Percentiles rank a stretch among this genome's conserved stretches.
Evolutionary conservation across 768 basidiomycete species (phyloP).

Genomic region (Trametes cinnabarina): DNA sequence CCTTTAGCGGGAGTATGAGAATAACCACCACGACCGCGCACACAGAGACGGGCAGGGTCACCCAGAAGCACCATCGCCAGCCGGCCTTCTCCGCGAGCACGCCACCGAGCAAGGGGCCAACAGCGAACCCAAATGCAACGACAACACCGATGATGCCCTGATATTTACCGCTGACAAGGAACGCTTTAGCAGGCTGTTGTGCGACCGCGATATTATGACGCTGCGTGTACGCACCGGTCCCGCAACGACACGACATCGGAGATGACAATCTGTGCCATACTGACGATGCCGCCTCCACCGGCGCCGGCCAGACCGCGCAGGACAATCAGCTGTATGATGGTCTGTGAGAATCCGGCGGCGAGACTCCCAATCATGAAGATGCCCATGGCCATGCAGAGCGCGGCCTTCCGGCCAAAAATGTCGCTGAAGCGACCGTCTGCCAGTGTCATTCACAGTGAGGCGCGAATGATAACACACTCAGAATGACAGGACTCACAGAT

Average conservation of each 20-base stretch:
- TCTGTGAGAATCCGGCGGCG: conserved; percentile 62
- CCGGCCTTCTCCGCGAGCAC: conserved; percentile 57
- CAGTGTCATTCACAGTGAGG: too few relatives aligned
- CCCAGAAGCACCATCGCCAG: conserved; percentile 81
- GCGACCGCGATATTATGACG: too few relatives aligned
- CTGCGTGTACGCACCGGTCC: conserved; percentile 50
- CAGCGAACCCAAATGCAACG: conserved; percentile 58
- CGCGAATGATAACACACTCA: too few relatives aligned
- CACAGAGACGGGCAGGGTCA: conserved; percentile 60
- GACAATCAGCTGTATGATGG: conserved; percentile 65
- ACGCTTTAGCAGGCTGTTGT: too few relatives aligned
- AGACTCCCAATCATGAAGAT: conserved; percentile 67
- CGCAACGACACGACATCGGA: conserved; percentile 72
- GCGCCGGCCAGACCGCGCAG: conserved; percentile 67
- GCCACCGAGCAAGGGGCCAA: conserved; percentile 71
- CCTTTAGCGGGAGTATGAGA: conserved; percentile 66
- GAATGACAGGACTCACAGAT: conserved; percentile 36
- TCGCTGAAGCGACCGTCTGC: conserved; percentile 63
- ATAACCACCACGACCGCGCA: conserved; percentile 53
- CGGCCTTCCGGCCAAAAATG: conserved; percentile 64
- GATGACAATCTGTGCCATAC: conserved; percentile 68
- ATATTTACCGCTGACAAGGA: conserved; percentile 59
- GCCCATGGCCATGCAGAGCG: conserved; percentile 55
- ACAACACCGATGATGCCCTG: conserved; percentile 69
- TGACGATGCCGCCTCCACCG: conserved; percentile 70